Evolutionary conservation across 345 rosid genomes (phyloP).

Genomic region (Brassica rapa): DNA sequence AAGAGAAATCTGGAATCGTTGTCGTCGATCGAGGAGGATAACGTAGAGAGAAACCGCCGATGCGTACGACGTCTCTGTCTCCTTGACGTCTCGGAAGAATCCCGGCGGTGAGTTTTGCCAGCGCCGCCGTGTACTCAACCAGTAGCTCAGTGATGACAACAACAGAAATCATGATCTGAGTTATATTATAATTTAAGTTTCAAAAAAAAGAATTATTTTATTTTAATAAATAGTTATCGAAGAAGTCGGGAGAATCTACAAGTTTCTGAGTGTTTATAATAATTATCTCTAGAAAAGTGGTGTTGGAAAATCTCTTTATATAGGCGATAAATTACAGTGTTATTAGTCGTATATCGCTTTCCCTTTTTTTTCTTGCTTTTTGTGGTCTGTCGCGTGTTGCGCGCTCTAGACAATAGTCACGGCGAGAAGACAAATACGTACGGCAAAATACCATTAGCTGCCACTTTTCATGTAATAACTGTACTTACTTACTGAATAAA

Average conservation of each 20-base stretch:
- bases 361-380: not conserved
- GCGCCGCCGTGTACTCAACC: constrained; percentile 45
- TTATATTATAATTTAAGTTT: too few species aligned
- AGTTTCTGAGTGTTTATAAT: not conserved
- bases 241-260: not conserved
- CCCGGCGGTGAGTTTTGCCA: constrained; percentile 47
- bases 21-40: constrained; percentile 18
- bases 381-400: not conserved
- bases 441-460: not conserved
- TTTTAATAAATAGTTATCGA: not conserved
- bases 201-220: too few species aligned
- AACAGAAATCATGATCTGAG: constrained; percentile 47
- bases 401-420: not conserved
- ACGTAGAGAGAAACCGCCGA: constrained; percentile 22
- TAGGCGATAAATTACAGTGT: not conserved
- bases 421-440: not conserved
- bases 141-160: constrained; percentile 28
- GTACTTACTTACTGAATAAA: not conserved
- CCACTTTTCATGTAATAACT: not conserved
- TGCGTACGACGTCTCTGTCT: not conserved
- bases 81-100: constrained; percentile 39
- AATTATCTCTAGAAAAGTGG: not conserved
- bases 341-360: not conserved
- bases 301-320: not conserved
- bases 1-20: constrained; percentile 28